Percentiles rank a stretch among this genome's conserved stretches.
Evolutionary conservation across 306 rosid genomes (phyloP).

Genomic region (Cajanus cajan): DNA sequence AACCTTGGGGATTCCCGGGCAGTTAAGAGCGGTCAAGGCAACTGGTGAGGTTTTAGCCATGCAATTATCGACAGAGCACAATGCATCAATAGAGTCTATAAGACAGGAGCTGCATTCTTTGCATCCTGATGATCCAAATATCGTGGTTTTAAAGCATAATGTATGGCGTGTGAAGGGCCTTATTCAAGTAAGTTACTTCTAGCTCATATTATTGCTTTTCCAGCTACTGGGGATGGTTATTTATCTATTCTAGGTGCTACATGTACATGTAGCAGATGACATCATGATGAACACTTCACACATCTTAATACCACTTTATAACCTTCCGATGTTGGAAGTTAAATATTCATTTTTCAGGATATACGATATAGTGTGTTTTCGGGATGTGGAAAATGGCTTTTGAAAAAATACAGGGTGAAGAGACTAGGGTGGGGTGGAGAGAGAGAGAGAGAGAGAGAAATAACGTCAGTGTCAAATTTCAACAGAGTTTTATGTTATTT

Average conservation of each 20-base stretch:
- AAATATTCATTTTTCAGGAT: neutral
- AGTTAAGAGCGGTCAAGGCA: slow-evolving; percentile 67
- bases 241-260: neutral
- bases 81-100: slow-evolving; percentile 68
- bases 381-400: slow-evolving; percentile 9
- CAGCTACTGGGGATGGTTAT: neutral
- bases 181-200: slow-evolving; percentile 59
- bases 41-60: slow-evolving; percentile 79
- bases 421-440: neutral
- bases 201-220: neutral
- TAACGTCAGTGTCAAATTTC: neutral
- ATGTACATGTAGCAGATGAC: neutral
- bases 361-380: neutral
- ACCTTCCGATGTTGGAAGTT: neutral
- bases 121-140: slow-evolving; percentile 80
- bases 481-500: neutral
- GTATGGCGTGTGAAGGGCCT: slow-evolving; percentile 93
- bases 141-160: slow-evolving; percentile 86
- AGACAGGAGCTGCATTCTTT: slow-evolving; percentile 83
- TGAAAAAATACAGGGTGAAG: neutral
- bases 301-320: neutral
- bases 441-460: neutral
- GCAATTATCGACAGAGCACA: slow-evolving; percentile 79
- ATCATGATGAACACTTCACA: slow-evolving; percentile 1
- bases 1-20: slow-evolving; percentile 92